Evolutionary conservation across 164 flowering plant genomes (phyloP), one percentile per base, ranked within the genome.

Genomic region (Vitis amurensis): DNA sequence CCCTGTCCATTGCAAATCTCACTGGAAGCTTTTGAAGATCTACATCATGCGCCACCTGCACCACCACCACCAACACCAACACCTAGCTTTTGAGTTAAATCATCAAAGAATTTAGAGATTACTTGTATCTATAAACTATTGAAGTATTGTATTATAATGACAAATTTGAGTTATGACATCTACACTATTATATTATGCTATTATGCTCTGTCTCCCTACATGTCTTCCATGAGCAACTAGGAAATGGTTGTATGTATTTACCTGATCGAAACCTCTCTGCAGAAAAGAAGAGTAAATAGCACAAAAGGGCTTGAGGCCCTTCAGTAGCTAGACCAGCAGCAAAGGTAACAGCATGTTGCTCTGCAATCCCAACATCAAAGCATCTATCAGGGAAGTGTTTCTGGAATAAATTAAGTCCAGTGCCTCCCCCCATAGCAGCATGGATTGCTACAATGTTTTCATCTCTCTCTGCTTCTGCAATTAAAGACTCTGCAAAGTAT

Each of bases 311-410:
- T 85, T 85, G 37, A 85, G 75, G 10, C 88, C n/a, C 88, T 72
- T 83, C 87, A 27, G 79, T 55, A 44, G 89, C 86, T n/a, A 85
- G 69, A 17, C 89, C 88, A 48, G 88, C 88, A 14, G 88, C 86
- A 58, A 85, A 85, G 15, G 88, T 85, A 0, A 85, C 85, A n/a
- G 88, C 88, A 78, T 85, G 88, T 61, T 85, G 88, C 64, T 85
- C 88, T 4, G 88, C 88, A 2, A 85, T 85, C n/a, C 88, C 86
- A 15, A 83, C 86, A 57, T 85, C 88, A 8, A 85, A 85, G 51
- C 86, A 83, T 37, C 84, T 64, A n/a, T 66, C 64, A 0, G 86
- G 88, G 57, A 85, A 83, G 8, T n/a, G 76, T 59, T 81, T 81
- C 57, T 81, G 86, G 68, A 85, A 85, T 3, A 71, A 30, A 67